phyloP scores from a whole-genome alignment of 1,284 basidiomycete genomes.

The Porogramme epimiltina region DNA sequence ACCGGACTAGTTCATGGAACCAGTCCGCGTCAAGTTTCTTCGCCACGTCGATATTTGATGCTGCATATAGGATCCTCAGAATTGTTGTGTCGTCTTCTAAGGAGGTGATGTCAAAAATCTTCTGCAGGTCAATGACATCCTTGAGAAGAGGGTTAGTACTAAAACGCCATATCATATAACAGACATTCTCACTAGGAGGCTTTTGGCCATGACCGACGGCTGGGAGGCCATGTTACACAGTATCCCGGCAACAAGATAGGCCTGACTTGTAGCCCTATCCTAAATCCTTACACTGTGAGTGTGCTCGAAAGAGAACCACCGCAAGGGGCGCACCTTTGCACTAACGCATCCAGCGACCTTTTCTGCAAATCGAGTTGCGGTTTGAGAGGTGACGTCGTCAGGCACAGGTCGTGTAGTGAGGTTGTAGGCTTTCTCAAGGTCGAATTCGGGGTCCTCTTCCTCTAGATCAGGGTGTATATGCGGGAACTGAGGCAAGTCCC shows the following conservation, averaged over 20 bases:
- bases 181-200: conserved; percentile 44
- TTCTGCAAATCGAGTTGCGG: conserved; percentile 53
- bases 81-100: conserved; percentile 56
- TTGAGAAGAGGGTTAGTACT: conserved; percentile 25
- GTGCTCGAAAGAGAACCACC: conserved; percentile 6
- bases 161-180: background rate
- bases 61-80: conserved; percentile 57
- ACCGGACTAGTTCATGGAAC: conserved; percentile 44
- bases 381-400: conserved; percentile 48
- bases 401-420: conserved; percentile 55
- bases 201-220: conserved; percentile 44
- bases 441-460: conserved; percentile 47
- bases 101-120: conserved; percentile 53
- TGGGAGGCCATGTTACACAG: conserved; percentile 66
- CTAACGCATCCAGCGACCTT: conserved; percentile 53
- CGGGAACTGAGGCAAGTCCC: conserved; percentile 74
- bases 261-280: conserved; percentile 47
- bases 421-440: conserved; percentile 54
- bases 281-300: conserved; percentile 25
- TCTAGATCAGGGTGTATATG: conserved; percentile 60
- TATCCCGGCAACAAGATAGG: conserved; percentile 60
- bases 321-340: conserved; percentile 57
- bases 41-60: conserved; percentile 64
- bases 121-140: conserved; percentile 55
- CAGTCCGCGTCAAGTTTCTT: conserved; percentile 39